Conservation (phyloP, 805 yeast genomes). For the Cephaloascus fragrans region DNA sequence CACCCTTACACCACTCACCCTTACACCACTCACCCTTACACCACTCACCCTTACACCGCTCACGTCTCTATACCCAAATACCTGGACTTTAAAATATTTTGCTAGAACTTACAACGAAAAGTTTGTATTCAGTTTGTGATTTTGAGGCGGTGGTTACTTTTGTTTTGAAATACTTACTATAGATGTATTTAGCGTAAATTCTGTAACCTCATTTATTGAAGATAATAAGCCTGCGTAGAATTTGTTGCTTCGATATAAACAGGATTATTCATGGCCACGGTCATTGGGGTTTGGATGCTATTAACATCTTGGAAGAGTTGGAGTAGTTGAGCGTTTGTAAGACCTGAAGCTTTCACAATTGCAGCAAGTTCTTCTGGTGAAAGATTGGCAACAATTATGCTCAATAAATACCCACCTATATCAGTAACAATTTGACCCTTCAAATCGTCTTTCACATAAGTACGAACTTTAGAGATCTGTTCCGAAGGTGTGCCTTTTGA, state of each 20-base stretch:
- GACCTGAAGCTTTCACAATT: not conserved
- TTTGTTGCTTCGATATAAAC: not conserved
- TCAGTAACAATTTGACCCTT: not conserved
- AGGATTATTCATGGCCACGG: not conserved
- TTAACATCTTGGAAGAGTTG: not conserved
- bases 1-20: too few species aligned
- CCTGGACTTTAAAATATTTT: too few species aligned
- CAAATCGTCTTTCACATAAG: not conserved
- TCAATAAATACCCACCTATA: not conserved
- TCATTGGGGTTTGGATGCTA: not conserved
- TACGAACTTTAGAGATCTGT: not conserved
- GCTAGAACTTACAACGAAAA: too few species aligned
- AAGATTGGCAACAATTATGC: not conserved
- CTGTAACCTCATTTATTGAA: not conserved
- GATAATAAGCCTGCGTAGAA: not conserved
- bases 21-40: too few species aligned
- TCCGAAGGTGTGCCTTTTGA: not conserved
- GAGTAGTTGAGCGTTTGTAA: not conserved
- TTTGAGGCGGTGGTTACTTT: too few species aligned
- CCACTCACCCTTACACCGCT: too few species aligned
- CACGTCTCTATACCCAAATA: slow-evolving; percentile 6
- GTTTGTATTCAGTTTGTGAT: too few species aligned
- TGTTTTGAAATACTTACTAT: too few species aligned
- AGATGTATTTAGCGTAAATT: too few species aligned
- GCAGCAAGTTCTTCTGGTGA: not conserved